Evolutionary conservation across 441 rosid species (phyloP), one percentile per base, ranked within the genome.

Genomic region (Jatropha multifida): DNA sequence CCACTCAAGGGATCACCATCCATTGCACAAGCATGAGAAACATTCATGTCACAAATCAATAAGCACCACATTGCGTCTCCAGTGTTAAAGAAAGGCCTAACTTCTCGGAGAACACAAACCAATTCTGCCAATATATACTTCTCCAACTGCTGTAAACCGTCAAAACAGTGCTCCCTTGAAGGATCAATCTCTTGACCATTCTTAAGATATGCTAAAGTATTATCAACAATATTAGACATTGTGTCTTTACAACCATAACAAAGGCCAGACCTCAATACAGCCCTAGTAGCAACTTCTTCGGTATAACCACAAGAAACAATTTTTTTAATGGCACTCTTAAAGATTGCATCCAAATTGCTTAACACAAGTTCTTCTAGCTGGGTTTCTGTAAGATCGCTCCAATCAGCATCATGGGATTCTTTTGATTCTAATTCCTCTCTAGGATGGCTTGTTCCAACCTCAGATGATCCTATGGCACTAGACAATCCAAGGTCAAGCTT

Each of bases 51-150:
- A 82, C 90, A 92, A 68, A 95, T 89, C 83, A 95, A 78, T 76
- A 95, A 81, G 83, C 97, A 88, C 99, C 99, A 95, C 98, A 95
- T 95, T 66, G 98, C 99, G 84, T 95, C 98, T 40, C 95, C 97
- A 18, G 87, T 91, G 83, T 96, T 92, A 78, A 89, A 88, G 74
- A 90, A 90, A 66, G 97, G 94, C 77, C 91, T 86, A 73, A 93
- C 93, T 80, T 93, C 99, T 76, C 82, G 85, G 80, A 95, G 89
- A 52, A 93, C 91, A 58, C 92, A 93, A 75, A 95, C 96, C 84
- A 88, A 81, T 83, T 93, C 99, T 42, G 92, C 89, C 83, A 95
- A 83, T 20, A 90, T 89, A 86, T 95, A 92, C 78, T 84, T 89
- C 83, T 91, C 98, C 83, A 95, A 80, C 89, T 92, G 93, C 82